Conservation (phyloP, 768 basidiomycete species). For the Boletus insuetus region DNA sequence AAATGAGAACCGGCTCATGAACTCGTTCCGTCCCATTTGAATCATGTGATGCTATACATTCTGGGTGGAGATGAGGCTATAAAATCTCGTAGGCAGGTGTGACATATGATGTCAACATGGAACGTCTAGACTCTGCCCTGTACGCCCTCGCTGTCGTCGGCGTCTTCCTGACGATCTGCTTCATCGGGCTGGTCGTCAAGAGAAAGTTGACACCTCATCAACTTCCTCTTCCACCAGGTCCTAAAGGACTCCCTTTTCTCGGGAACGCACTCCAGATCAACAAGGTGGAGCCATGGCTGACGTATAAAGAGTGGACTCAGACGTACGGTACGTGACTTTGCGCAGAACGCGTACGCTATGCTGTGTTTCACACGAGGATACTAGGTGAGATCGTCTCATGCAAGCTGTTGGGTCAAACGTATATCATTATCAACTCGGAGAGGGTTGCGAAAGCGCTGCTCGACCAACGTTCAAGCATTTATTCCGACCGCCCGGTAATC, state of each 20-base stretch:
- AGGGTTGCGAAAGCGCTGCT: constrained; percentile 20
- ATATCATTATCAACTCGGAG: constrained; percentile 24
- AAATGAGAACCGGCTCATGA: too few species aligned
- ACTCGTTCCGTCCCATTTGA: too few species aligned
- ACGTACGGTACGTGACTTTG: constrained; percentile 27
- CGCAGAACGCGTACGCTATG: not conserved
- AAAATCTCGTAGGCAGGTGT: not conserved
- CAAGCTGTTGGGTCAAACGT: constrained; percentile 19
- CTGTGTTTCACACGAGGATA: not conserved
- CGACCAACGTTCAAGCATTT: constrained; percentile 26
- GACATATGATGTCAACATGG: constrained; percentile 5
- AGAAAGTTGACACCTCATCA: constrained; percentile 12
- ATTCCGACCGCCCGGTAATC: constrained; percentile 21
- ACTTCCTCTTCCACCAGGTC: constrained; percentile 29
- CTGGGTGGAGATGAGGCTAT: not conserved
- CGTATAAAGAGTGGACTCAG: constrained; percentile 31
- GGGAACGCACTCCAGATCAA: constrained; percentile 28
- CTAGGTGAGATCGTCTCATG: constrained; percentile 23
- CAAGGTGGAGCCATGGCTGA: constrained; percentile 29
- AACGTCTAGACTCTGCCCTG: not conserved
- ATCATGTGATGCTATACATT: not conserved
- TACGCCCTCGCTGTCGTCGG: not conserved
- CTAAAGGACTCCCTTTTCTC: constrained; percentile 26
- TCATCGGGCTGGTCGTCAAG: not conserved
- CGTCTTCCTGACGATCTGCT: constrained; percentile 1